Conservation (phyloP, 2,329 filamentous ascomycete genomes). For the Ascochyta lentis region DNA sequence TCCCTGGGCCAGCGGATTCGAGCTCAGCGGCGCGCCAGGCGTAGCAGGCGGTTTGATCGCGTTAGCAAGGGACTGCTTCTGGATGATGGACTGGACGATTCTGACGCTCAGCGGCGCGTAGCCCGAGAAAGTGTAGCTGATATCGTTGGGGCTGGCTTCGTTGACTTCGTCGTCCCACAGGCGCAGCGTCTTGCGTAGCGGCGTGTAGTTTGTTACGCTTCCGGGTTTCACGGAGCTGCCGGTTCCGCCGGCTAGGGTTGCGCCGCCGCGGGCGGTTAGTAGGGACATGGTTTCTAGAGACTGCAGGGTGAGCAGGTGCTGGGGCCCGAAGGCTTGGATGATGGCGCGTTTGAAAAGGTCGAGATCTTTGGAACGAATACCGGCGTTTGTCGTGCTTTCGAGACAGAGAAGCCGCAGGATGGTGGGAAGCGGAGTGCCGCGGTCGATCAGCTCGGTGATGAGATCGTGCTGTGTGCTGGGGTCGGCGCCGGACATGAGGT, state of each 20-base stretch:
- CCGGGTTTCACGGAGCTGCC: slow-evolving; percentile 43
- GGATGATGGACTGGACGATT: slow-evolving; percentile 88
- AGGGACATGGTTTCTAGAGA: slow-evolving; percentile 89
- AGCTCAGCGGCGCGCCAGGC: slow-evolving; percentile 48
- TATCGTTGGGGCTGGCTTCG: slow-evolving; percentile 90
- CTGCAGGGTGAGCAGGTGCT: slow-evolving; percentile 88
- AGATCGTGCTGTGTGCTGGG: slow-evolving; percentile 86
- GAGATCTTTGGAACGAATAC: slow-evolving; percentile 85
- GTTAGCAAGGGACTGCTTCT: slow-evolving; percentile 81
- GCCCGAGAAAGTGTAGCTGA: slow-evolving; percentile 97
- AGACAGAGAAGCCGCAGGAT: slow-evolving; percentile 87
- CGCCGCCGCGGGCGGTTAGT: slow-evolving; percentile 66
- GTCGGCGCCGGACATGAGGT: slow-evolving; percentile 88
- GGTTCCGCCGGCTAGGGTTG: slow-evolving; percentile 55
- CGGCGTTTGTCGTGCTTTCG: slow-evolving; percentile 88
- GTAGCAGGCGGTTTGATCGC: slow-evolving; percentile 58
- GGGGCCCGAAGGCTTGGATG: slow-evolving; percentile 91
- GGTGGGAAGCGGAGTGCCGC: slow-evolving; percentile 79
- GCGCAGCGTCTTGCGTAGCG: slow-evolving; percentile 82
- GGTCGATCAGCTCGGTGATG: slow-evolving; percentile 93
- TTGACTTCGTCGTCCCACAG: slow-evolving; percentile 97
- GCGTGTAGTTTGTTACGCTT: slow-evolving; percentile 80
- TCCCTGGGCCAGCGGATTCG: slow-evolving; percentile 71
- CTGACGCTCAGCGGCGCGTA: slow-evolving; percentile 93
- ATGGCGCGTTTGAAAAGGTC: slow-evolving; percentile 89